Conservation (phyloP, 2,329 filamentous ascomycete species). For the Aspergillus uvarum region DNA sequence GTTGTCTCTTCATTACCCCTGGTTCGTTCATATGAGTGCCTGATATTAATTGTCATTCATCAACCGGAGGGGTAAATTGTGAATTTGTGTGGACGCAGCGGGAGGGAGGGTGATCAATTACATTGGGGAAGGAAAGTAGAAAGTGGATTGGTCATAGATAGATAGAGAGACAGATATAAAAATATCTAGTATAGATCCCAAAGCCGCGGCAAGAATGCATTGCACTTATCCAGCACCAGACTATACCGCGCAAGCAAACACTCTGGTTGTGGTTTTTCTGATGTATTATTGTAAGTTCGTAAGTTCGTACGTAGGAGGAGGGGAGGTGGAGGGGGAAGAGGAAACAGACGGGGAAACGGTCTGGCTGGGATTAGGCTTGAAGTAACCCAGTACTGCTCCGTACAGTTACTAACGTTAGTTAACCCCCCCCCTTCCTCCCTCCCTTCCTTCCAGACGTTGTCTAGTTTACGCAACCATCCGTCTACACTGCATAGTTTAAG, state of each 20-base stretch:
- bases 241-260: too few relatives aligned
- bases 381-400: not conserved
- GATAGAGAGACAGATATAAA: not conserved
- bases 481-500: constrained; percentile 1
- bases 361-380: constrained; percentile 1
- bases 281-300: too few relatives aligned
- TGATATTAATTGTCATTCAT: not conserved
- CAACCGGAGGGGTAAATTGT: not conserved
- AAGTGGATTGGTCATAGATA: not conserved
- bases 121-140: not conserved
- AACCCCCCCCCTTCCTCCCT: too few relatives aligned
- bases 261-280: too few relatives aligned
- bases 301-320: not conserved
- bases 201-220: not conserved
- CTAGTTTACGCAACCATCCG: constrained; percentile 29
- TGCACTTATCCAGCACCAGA: constrained; percentile 5
- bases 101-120: not conserved
- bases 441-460: constrained; percentile 9
- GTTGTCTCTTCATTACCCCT: constrained; percentile 1
- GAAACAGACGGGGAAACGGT: constrained; percentile 5
- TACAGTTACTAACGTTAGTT: too few relatives aligned
- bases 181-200: not conserved
- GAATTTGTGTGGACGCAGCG: not conserved
- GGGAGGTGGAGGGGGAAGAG: constrained; percentile 3
- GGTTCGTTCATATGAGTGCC: not conserved